Percentiles rank a stretch among this genome's conserved stretches.
Conservation (phyloP, 257 asterid species). For the Cynanchum wilfordii region DNA sequence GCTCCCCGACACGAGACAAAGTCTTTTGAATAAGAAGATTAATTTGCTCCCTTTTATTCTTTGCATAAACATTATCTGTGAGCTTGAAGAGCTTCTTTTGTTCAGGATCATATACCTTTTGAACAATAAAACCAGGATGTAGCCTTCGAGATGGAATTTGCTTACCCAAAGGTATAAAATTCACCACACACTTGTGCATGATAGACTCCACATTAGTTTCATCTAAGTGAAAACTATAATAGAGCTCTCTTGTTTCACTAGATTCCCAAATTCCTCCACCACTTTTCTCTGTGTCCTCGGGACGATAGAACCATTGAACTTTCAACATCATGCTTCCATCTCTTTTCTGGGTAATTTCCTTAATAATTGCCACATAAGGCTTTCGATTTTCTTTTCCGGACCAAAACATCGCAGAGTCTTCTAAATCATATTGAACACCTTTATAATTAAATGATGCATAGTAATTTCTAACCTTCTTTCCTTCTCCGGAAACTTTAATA, state of each 20-base stretch:
- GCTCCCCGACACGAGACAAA: slow-evolving; percentile 51
- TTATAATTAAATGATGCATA: slow-evolving; percentile 60
- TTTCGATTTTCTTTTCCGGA: slow-evolving; percentile 53
- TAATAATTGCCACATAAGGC: slow-evolving; percentile 87
- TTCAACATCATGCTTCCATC: slow-evolving; percentile 49
- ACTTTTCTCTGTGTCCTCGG: slow-evolving; percentile 67
- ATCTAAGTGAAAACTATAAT: slow-evolving; percentile 76
- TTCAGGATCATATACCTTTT: slow-evolving; percentile 67
- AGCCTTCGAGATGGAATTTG: slow-evolving; percentile 61
- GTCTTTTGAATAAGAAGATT: slow-evolving; percentile 73
- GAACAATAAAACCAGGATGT: slow-evolving; percentile 85
- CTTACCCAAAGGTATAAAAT: slow-evolving; percentile 70
- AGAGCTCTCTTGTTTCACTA: slow-evolving; percentile 56
- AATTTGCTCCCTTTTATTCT: slow-evolving; percentile 57
- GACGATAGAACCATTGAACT: slow-evolving; percentile 92
- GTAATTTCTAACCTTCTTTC: slow-evolving; percentile 40
- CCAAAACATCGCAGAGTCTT: slow-evolving; percentile 19
- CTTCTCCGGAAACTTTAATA: slow-evolving; percentile 65
- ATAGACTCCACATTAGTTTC: slow-evolving; percentile 82
- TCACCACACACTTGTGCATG: slow-evolving; percentile 81
- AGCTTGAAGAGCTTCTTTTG: slow-evolving; percentile 59
- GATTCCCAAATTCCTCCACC: slow-evolving; percentile 76
- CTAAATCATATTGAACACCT: slow-evolving; percentile 61
- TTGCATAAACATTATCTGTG: slow-evolving; percentile 67
- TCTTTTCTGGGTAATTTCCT: slow-evolving; percentile 54